phyloP scores from a whole-genome alignment of 2,329 filamentous ascomycete species.

The Tolypocladium cylindrosporum region DNA sequence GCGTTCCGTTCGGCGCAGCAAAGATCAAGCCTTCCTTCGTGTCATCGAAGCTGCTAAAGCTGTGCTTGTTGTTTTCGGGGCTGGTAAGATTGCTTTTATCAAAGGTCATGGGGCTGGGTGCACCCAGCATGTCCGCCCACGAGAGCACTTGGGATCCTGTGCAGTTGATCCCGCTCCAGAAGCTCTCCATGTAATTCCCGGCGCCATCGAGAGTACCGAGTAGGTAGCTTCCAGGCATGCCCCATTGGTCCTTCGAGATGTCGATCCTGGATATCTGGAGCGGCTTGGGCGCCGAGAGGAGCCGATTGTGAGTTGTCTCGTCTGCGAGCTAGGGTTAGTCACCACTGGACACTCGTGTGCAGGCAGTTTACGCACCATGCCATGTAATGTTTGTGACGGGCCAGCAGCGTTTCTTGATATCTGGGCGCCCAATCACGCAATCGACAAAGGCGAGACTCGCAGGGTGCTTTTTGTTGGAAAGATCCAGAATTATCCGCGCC shows the following conservation, averaged over 20 bases:
- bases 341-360: not conserved
- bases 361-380: not conserved
- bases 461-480: not conserved
- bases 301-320: not conserved
- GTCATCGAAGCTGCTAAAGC: not conserved
- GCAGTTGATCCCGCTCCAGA: not conserved
- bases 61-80: not conserved
- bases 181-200: not conserved
- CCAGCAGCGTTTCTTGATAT: not conserved
- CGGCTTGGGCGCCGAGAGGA: not conserved
- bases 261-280: not conserved
- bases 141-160: not conserved
- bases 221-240: not conserved
- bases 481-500: not conserved
- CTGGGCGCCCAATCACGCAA: not conserved
- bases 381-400: not conserved
- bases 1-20: not conserved
- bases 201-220: not conserved
- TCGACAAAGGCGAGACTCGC: not conserved
- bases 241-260: not conserved
- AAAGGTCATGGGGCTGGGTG: not conserved
- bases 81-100: too few relatives aligned
- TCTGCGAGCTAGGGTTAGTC: not conserved
- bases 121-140: not conserved
- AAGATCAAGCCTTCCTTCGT: not conserved